Conservation (phyloP, 495 filamentous ascomycete genomes). For the Acidiella bohemica region DNA sequence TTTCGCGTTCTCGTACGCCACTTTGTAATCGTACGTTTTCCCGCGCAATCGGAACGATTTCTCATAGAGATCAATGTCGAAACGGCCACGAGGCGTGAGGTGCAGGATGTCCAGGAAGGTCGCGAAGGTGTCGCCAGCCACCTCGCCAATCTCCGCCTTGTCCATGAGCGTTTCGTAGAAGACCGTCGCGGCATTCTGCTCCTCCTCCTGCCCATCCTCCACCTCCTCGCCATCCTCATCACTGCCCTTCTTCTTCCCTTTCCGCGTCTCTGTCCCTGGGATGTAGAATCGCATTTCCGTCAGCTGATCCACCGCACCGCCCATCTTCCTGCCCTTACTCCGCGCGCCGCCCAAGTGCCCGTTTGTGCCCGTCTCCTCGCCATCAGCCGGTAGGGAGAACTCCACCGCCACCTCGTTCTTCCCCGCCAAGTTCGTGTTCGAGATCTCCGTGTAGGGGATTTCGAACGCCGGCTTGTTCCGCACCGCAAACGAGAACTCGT, state of each 20-base stretch:
- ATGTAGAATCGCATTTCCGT: conserved; percentile 99
- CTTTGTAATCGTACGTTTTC: conserved; percentile 99
- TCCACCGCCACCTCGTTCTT: conserved; percentile 97
- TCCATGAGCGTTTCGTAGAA: conserved; percentile 98
- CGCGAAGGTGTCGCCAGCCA: conserved; percentile 91
- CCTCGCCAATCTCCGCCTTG: conserved; percentile 98
- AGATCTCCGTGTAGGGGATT: conserved; percentile 92
- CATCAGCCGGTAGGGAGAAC: conserved; percentile 59
- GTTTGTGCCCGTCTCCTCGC: conserved; percentile 54
- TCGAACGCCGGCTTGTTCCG: conserved; percentile 96
- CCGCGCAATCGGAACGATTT: conserved; percentile 92
- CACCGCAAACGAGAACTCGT: conserved; percentile 90
- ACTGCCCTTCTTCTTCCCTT: conserved; percentile 50
- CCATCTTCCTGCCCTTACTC: conserved; percentile 73
- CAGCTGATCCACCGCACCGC: conserved; percentile 77
- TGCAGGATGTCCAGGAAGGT: conserved; percentile 95
- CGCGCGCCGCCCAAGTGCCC: conserved; percentile 64
- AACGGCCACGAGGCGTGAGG: conserved; percentile 95
- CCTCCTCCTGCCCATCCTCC: conserved; percentile 57
- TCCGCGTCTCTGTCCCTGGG: conserved; percentile 76
- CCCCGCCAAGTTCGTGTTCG: conserved; percentile 93
- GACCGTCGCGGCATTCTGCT: conserved; percentile 83
- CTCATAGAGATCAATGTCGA: conserved; percentile 99
- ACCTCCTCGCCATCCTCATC: conserved; percentile 24
- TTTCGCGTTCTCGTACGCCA: conserved; percentile 92